These are phyloP conservation scores for Ophiocordyceps sinensis DNA, from an alignment of 2,329 filamentous ascomycete species.

Conservation along the genomic window DNA sequence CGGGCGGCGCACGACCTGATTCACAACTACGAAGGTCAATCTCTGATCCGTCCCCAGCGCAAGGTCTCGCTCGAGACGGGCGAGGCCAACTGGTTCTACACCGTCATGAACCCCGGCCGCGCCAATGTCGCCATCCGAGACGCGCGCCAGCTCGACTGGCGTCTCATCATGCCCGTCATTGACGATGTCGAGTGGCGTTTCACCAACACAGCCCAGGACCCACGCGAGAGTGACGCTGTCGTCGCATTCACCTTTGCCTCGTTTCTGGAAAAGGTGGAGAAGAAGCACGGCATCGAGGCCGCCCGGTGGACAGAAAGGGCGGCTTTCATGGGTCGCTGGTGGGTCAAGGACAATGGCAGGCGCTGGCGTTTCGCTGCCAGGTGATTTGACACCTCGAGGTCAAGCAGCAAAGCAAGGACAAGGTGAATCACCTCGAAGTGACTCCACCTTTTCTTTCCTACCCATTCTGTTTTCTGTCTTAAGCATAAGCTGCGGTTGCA, in stretches of 20 bases:
- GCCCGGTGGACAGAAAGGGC: constrained; percentile 18
- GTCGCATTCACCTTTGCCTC: constrained; percentile 11
- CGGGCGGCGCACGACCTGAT: constrained; percentile 14
- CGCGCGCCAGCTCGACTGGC: constrained; percentile 7
- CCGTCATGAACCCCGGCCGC: constrained; percentile 12
- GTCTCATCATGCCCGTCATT: constrained; percentile 11
- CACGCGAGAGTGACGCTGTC: constrained; percentile 12
- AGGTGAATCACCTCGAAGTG: not conserved
- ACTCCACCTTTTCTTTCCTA: not conserved
- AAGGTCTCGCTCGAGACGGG: constrained; percentile 6
- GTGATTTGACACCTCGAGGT: not conserved
- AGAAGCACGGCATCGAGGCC: constrained; percentile 10
- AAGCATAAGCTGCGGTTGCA: not conserved
- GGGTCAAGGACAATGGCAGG: constrained; percentile 19
- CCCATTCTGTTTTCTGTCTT: not conserved
- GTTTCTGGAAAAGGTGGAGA: constrained; percentile 8
- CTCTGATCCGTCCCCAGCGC: constrained; percentile 16
- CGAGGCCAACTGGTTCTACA: constrained; percentile 11
- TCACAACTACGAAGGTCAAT: constrained; percentile 20
- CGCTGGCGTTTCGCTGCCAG: constrained; percentile 14
- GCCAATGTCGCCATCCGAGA: constrained; percentile 9
- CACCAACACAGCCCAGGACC: constrained; percentile 14
- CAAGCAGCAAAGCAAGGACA: not conserved
- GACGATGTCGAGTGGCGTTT: constrained; percentile 17
- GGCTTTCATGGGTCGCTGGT: constrained; percentile 18